Evolutionary conservation across 371 early-diverging fungal species (phyloP).

Genomic region (Syncephalis fuscata): DNA sequence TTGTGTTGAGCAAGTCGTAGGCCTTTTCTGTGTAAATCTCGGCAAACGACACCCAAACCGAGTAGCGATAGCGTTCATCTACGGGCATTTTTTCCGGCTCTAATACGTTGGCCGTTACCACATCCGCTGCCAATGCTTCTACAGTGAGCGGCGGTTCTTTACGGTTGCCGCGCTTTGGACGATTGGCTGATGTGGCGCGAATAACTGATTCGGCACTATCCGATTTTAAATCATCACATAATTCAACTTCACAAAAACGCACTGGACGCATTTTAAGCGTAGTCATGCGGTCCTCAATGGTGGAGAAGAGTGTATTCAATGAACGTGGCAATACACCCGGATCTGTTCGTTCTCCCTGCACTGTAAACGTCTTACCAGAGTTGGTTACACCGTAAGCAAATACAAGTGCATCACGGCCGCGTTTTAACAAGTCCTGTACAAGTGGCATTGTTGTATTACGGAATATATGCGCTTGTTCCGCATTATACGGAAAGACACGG

Average conservation of each 20-base stretch:
- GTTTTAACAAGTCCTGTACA: conserved; percentile 17
- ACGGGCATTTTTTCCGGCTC: not conserved
- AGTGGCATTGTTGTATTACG: conserved; percentile 33
- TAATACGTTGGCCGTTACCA: no score
- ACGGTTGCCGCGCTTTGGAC: not conserved
- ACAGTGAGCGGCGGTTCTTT: no score
- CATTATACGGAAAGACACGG: not conserved
- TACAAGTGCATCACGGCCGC: conserved; percentile 37
- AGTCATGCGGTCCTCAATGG: conserved; percentile 3
- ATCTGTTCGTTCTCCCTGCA: conserved; percentile 29
- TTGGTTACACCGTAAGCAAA: conserved; percentile 65
- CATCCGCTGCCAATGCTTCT: no score
- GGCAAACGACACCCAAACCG: conserved; percentile 55
- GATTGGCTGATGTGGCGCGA: not conserved
- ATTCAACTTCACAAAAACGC: not conserved
- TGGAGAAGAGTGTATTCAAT: conserved; percentile 31
- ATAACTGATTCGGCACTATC: not conserved
- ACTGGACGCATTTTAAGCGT: not conserved
- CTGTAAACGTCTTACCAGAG: conserved; percentile 64
- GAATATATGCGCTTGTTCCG: conserved; percentile 29
- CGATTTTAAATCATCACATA: not conserved
- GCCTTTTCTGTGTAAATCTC: conserved; percentile 78
- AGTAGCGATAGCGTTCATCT: conserved; percentile 15
- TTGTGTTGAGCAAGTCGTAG: conserved; percentile 46
- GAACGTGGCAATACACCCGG: conserved; percentile 39